Conservation (phyloP, 352 stramenopile species). For the Pythium oligandrum region DNA sequence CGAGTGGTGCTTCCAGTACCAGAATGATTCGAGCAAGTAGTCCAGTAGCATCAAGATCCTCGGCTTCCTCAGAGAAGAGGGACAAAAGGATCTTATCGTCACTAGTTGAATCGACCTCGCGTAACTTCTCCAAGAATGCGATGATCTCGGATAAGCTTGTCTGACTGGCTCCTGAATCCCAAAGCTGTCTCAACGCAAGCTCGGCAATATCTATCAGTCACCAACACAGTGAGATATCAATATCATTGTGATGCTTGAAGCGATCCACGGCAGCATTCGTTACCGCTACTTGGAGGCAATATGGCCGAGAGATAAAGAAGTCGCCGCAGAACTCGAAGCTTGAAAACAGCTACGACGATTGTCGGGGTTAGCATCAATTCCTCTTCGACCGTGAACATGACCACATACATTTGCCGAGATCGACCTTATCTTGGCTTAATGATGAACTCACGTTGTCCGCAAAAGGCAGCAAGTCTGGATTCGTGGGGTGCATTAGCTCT, state of each 20-base stretch:
- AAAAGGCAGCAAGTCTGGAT: conserved; percentile 2
- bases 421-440: no score
- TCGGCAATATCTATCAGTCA: background rate
- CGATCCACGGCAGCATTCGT: no score
- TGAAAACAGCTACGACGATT: conserved; percentile 12
- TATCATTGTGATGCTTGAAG: no score
- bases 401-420: no score
- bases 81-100: no score
- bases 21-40: background rate
- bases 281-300: conserved; percentile 12
- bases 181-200: conserved; percentile 15
- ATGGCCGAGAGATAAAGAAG: conserved; percentile 12
- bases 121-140: background rate
- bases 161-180: conserved; percentile 1
- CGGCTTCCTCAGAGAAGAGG: no score
- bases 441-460: no score
- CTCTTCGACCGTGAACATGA: no score
- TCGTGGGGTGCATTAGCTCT: conserved; percentile 5
- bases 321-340: conserved; percentile 13
- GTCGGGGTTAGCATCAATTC: no score
- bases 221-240: no score
- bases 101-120: background rate
- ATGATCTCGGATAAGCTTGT: no score
- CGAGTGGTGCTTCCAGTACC: background rate
- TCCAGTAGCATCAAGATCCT: background rate